Conservation (phyloP, 2,329 filamentous ascomycete species). For the Oidium heveae region DNA sequence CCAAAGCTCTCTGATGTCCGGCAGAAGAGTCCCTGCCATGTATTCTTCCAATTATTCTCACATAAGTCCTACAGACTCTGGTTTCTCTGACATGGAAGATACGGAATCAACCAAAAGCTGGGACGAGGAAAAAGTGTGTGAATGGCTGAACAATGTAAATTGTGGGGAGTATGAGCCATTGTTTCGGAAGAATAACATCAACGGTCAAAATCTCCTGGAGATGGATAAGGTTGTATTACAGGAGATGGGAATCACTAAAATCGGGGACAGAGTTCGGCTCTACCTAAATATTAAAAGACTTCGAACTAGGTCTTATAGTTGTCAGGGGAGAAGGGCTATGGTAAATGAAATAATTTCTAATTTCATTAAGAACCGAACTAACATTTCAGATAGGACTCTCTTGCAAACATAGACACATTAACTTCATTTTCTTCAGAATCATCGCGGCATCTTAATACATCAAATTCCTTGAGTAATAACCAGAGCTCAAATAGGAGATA, state of each 20-base stretch:
- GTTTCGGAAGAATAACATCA: constrained; percentile 85
- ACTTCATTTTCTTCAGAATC: constrained; percentile 38
- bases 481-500: constrained; percentile 33
- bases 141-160: constrained; percentile 77
- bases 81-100: constrained; percentile 65
- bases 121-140: constrained; percentile 77
- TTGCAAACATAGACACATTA: constrained; percentile 49
- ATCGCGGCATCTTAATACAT: constrained; percentile 32
- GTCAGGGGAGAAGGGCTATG: constrained; percentile 63
- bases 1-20: constrained; percentile 23
- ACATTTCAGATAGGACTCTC: constrained; percentile 39
- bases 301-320: constrained; percentile 49
- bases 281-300: constrained; percentile 68
- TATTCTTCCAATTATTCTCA: constrained; percentile 26
- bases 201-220: constrained; percentile 85
- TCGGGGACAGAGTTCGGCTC: constrained; percentile 83
- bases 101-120: constrained; percentile 59
- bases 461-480: constrained; percentile 20
- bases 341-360: constrained; percentile 23
- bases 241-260: constrained; percentile 95
- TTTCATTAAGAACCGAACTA: constrained; percentile 3
- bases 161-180: constrained; percentile 83
- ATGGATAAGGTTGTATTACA: constrained; percentile 92
- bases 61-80: constrained; percentile 70
- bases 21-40: constrained; percentile 26